Evolutionary conservation across 352 stramenopile species (phyloP), one percentile per base, ranked within the genome.

Genomic region (Pythium dissotocum): DNA sequence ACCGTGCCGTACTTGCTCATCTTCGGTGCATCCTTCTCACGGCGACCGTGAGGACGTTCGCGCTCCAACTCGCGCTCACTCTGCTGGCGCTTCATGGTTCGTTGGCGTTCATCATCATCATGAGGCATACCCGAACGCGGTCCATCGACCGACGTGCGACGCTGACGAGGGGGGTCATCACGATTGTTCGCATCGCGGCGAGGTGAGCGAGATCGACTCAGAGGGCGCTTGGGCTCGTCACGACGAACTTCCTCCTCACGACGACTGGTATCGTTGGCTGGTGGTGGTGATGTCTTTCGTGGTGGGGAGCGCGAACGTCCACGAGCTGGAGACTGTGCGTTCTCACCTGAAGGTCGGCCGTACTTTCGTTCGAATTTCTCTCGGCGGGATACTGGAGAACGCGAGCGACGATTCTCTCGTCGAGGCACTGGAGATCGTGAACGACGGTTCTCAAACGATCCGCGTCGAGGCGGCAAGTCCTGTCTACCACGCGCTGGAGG

Each of bases 1-100:
- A 69, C 38, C 7, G 63, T 69, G 24, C 63, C 63, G 26, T 69
- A 69, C 44, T 63, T 69, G 55, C 54, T 63, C 54, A 69, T 58
- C n/a, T 53, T 36, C 44, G 38, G 54, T 9, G 21, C 4, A 1
- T 36, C 30, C 10, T 49, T 42, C 14, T 42, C 46, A 2, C 33
- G 36, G 48, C 46, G 59, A 58, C 26, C 57, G 2, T 7, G 40
- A 14, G 7, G 16, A 16, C 21, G 13, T 7, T 56, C 52, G 9
- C 46, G 55, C 18, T 49, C 35, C 8, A 49, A 49, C 18, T 49
- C 40, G 4, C 40, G 40, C 18, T 49, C 40, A 21, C 18, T n/a
- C 40, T 21, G 40, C 40, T 18, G 40, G 4, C 16, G 40, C 6
- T 49, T 24, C 40, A 49, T 26, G 10, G 10, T n/a, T 49, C 18